Conservation (phyloP, 768 basidiomycete species). For the Rhizopogon roseolus region DNA sequence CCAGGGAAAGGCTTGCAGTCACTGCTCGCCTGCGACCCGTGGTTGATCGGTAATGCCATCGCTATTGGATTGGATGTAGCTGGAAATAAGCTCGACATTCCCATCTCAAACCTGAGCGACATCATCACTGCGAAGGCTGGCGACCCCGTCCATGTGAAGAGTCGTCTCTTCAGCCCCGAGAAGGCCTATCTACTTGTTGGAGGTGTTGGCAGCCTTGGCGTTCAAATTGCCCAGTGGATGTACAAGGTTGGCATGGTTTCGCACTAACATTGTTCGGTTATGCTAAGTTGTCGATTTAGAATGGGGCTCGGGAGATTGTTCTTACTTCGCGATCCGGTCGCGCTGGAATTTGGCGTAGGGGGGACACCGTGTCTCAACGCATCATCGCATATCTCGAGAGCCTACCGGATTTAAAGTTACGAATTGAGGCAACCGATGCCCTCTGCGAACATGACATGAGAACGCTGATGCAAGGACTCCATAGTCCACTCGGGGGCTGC, state of each 20-base stretch:
- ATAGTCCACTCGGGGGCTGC: neutral
- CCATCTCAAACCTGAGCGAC: neutral
- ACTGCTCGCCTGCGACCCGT: neutral
- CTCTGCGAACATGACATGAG: neutral
- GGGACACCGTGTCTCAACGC: neutral
- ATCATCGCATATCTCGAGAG: neutral
- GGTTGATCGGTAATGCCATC: neutral
- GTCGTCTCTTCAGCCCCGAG: conserved; percentile 25
- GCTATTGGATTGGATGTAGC: neutral
- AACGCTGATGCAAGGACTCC: neutral
- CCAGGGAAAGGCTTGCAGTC: neutral
- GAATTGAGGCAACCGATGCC: neutral
- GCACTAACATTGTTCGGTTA: neutral
- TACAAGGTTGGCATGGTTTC: neutral
- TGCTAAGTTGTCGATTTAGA: neutral
- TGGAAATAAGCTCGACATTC: neutral
- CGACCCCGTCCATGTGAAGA: neutral
- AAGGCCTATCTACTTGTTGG: conserved; percentile 22
- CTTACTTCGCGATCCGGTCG: conserved; percentile 21
- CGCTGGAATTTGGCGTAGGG: neutral
- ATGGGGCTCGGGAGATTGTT: conserved; percentile 24
- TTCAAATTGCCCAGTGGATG: conserved; percentile 30
- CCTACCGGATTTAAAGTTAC: neutral
- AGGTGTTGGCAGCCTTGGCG: conserved; percentile 18
- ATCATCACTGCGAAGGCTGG: neutral